Evolutionary conservation across 805 yeast genomes (phyloP).

Genomic region (Pichia paraexigua): DNA sequence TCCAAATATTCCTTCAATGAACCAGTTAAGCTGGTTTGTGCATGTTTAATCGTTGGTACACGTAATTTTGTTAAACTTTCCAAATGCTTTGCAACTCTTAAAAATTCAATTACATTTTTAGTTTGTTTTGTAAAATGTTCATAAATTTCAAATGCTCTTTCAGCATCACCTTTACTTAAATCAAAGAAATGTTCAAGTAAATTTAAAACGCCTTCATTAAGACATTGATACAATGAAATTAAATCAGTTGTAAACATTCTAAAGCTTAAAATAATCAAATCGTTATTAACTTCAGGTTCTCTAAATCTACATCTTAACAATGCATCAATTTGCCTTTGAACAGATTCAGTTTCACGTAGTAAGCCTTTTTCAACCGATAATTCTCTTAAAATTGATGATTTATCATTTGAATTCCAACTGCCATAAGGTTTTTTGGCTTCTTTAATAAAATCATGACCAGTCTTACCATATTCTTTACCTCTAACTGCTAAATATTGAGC

Average conservation of each 20-base stretch:
- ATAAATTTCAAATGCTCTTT: constrained; percentile 76
- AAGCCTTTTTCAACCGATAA: constrained; percentile 72
- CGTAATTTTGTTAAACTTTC: constrained; percentile 81
- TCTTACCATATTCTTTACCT: constrained; percentile 57
- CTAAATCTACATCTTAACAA: constrained; percentile 65
- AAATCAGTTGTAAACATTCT: constrained; percentile 85
- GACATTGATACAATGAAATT: constrained; percentile 74
- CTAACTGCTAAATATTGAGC: constrained; percentile 62
- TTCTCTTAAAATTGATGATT: constrained; percentile 54
- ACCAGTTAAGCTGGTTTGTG: constrained; percentile 86
- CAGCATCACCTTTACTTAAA: constrained; percentile 79
- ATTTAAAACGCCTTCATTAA: constrained; percentile 95
- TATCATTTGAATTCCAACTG: constrained; percentile 31
- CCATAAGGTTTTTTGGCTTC: constrained; percentile 37
- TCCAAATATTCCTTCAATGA: constrained; percentile 82
- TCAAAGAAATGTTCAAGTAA: constrained; percentile 92
- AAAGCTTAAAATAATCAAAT: constrained; percentile 75
- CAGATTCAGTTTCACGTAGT: constrained; percentile 76
- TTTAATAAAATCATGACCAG: constrained; percentile 70
- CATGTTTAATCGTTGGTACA: constrained; percentile 94
- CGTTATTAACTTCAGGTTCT: constrained; percentile 79
- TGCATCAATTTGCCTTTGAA: constrained; percentile 72
- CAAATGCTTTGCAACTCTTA: constrained; percentile 82
- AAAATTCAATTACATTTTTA: constrained; percentile 75
- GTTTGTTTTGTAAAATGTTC: constrained; percentile 81